Evolutionary conservation across 208 protist genomes (phyloP), one percentile per base, ranked within the genome.

Genomic region (Trypanosoma avium): DNA sequence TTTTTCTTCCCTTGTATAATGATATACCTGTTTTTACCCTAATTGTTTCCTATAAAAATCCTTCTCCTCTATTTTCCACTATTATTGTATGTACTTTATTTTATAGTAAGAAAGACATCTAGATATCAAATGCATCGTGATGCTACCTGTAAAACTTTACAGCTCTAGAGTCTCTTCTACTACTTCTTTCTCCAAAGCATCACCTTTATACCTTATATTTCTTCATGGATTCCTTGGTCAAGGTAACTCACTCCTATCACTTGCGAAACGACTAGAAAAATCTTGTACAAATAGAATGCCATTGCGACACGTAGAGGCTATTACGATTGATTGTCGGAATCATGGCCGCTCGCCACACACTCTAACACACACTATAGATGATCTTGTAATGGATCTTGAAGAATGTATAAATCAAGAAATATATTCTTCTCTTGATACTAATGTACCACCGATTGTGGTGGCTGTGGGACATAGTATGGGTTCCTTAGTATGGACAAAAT

Each of bases 391-490:
- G n/a, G 83, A 86, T 42, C 30, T 90, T 13, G 30, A 65, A 0
- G 10, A 47, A 12, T 78, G 79, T 36, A 61, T 90, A n/a, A 12
- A 54, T 22, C 3, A 52, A 4, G 21, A 61, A 8, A 19, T 8
- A 4, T 54, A 69, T 43, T 36, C 17, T 22, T 13, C 24, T 15
- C 19, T 36, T n/a, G 61, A 57, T 19, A 22, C 10, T 29, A 19
- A 15, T 13, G 47, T 24, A 30, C 30, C 56, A 54, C 33, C 70
- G 19, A 58, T 38, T 17, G 29, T 84, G 19, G 36, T 90, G 6
- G 84, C 74, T 5, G 63, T 90, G 38, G 84, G 84, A 1, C 84
- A 86, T 45, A 85, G 80, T 58, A 90, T 90, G 84, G 84, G 84
- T 17, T 76, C 77, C 27, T 59, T 74, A 32, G 76, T 70, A 40